phyloP scores from a whole-genome alignment of 2,329 filamentous ascomycete species.

The Fonsecaea multimorphosa region DNA sequence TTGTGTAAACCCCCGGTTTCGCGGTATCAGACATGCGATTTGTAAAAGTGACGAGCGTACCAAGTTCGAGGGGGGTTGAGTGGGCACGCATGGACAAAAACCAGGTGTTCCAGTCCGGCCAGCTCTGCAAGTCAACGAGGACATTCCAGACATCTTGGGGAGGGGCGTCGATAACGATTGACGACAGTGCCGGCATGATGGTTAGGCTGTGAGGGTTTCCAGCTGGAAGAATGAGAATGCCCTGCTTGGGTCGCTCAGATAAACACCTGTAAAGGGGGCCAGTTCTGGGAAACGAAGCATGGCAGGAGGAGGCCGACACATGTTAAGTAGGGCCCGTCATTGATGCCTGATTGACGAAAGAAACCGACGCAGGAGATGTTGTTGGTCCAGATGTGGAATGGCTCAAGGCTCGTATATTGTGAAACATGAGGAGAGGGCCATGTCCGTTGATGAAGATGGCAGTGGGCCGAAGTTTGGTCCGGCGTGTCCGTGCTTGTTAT shows the following conservation, averaged over 20 bases:
- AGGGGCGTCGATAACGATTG: constrained; percentile 16
- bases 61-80: background rate
- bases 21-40: constrained; percentile 18
- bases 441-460: background rate
- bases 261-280: background rate
- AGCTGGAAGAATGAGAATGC: background rate
- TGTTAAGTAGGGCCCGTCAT: background rate
- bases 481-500: background rate
- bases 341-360: background rate
- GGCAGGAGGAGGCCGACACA: background rate
- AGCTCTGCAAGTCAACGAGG: constrained; percentile 14
- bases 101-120: constrained; percentile 20
- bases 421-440: background rate
- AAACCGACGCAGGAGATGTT: background rate
- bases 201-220: background rate
- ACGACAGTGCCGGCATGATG: constrained; percentile 17
- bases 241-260: background rate
- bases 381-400: background rate
- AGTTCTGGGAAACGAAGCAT: background rate
- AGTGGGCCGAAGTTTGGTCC: constrained; percentile 17
- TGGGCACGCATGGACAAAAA: constrained; percentile 9
- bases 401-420: background rate
- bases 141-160: constrained; percentile 17
- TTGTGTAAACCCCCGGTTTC: constrained; percentile 13
- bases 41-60: constrained; percentile 19